Evolutionary conservation across 805 yeast species (phyloP).

Genomic region (Wickerhamiella nectarea): DNA sequence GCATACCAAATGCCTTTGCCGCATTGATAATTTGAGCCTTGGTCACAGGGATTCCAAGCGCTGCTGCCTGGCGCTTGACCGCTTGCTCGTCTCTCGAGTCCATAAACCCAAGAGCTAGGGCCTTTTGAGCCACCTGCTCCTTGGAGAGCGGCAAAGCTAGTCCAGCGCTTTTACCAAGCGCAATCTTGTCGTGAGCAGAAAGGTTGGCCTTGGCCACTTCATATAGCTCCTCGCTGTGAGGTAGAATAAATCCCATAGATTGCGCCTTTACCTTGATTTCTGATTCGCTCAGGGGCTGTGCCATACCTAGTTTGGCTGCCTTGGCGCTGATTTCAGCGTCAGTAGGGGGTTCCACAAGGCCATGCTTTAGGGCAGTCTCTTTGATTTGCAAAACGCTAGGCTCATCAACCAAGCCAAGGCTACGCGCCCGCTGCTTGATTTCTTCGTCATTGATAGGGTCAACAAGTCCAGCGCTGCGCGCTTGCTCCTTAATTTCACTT

Average conservation of each 20-base stretch:
- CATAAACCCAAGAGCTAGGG: constrained; percentile 13
- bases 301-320: no score
- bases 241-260: constrained; percentile 13
- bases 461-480: constrained; percentile 15
- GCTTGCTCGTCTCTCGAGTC: constrained; percentile 7
- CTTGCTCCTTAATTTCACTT: no score
- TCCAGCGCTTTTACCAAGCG: constrained; percentile 9
- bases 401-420: constrained; percentile 19
- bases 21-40: constrained; percentile 12
- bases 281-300: no score
- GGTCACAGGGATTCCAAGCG: constrained; percentile 11
- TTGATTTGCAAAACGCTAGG: neutral
- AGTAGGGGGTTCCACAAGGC: constrained; percentile 10
- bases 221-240: constrained; percentile 9
- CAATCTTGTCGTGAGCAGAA: constrained; percentile 2
- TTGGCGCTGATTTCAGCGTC: constrained; percentile 11
- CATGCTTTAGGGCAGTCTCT: constrained; percentile 8
- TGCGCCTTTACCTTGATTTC: constrained; percentile 18
- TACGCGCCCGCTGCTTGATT: constrained; percentile 13
- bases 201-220: constrained; percentile 7
- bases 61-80: constrained; percentile 8
- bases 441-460: constrained; percentile 9
- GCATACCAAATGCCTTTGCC: constrained; percentile 18
- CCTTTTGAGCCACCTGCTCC: constrained; percentile 15
- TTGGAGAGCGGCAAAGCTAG: constrained; percentile 9